These are phyloP conservation scores for Piper longum DNA, from an alignment of 164 flowering plant species.

Conservation along the genomic window DNA sequence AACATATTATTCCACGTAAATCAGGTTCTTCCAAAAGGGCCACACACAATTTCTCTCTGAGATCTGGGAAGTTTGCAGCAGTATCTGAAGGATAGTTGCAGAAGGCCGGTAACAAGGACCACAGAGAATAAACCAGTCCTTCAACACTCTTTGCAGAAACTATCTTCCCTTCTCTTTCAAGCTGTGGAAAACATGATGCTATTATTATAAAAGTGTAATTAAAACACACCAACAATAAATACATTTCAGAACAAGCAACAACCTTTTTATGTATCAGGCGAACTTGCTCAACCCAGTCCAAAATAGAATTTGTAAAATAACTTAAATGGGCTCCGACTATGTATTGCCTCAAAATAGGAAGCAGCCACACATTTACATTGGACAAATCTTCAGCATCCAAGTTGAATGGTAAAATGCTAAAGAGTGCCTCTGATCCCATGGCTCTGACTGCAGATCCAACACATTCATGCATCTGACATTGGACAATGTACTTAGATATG, in stretches of 20 bases:
- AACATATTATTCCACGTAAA: slow-evolving; percentile 67
- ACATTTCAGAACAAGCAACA: slow-evolving; percentile 2
- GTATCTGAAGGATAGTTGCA: slow-evolving; percentile 91
- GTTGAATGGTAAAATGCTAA: slow-evolving; percentile 62
- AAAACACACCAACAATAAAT: not conserved
- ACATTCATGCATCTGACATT: slow-evolving; percentile 70
- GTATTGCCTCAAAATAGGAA: slow-evolving; percentile 81
- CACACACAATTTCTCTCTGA: slow-evolving; percentile 26
- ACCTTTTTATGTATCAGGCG: slow-evolving; percentile 58
- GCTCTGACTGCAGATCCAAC: slow-evolving; percentile 84
- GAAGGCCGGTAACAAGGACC: slow-evolving; percentile 91
- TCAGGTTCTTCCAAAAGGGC: slow-evolving; percentile 54
- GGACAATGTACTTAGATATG: not conserved
- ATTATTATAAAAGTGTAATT: not conserved
- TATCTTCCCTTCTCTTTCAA: slow-evolving; percentile 52
- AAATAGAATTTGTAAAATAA: slow-evolving; percentile 44
- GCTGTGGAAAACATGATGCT: slow-evolving; percentile 27
- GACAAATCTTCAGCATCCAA: slow-evolving; percentile 54
- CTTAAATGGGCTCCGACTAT: slow-evolving; percentile 65
- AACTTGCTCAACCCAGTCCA: slow-evolving; percentile 31
- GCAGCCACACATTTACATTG: slow-evolving; percentile 67
- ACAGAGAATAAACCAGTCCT: slow-evolving; percentile 57
- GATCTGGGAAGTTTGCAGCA: slow-evolving; percentile 57
- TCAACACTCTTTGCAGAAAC: slow-evolving; percentile 56
- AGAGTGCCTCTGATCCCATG: slow-evolving; percentile 71